phyloP scores from a whole-genome alignment of 2,329 filamentous ascomycete genomes.

The Aspergillus oerlinghausenensis region DNA sequence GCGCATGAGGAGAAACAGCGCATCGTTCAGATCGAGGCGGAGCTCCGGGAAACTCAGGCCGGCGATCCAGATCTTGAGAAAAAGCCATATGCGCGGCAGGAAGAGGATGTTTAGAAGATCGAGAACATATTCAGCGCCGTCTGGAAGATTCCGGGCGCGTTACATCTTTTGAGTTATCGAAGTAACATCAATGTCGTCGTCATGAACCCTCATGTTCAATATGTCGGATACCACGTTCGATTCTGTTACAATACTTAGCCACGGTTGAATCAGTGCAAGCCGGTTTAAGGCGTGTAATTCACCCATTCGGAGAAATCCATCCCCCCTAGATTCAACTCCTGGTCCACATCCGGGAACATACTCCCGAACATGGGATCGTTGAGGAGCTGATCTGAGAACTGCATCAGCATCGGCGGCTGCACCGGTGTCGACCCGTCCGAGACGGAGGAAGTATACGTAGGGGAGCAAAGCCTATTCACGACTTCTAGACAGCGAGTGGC shows the following conservation, averaged over 20 bases:
- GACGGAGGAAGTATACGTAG: slow-evolving; percentile 19
- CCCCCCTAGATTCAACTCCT: slow-evolving; percentile 25
- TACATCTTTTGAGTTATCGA: neutral
- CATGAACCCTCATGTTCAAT: neutral
- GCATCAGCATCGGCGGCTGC: slow-evolving; percentile 28
- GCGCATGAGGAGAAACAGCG: slow-evolving; percentile 36
- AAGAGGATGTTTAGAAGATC: slow-evolving; percentile 11
- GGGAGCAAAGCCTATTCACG: slow-evolving; percentile 35
- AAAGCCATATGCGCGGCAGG: slow-evolving; percentile 19
- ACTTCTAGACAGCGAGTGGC: slow-evolving; percentile 38
- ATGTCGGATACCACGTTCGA: neutral
- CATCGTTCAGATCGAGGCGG: slow-evolving; percentile 36
- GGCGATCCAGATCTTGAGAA: slow-evolving; percentile 16
- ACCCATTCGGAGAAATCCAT: slow-evolving; percentile 41
- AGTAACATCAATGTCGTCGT: neutral
- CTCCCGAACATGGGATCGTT: slow-evolving; percentile 30
- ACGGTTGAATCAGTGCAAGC: slow-evolving; percentile 8
- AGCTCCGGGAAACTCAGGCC: slow-evolving; percentile 26
- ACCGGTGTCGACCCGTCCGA: slow-evolving; percentile 10
- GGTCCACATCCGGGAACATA: slow-evolving; percentile 33
- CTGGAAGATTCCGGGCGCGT: neutral
- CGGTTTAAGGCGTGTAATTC: slow-evolving; percentile 28
- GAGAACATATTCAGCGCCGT: neutral
- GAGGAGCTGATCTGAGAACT: slow-evolving; percentile 36
- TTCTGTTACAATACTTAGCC: neutral